Evolutionary conservation across 352 stramenopile genomes (phyloP).

Genomic region (Phytophthora hybrid): DNA sequence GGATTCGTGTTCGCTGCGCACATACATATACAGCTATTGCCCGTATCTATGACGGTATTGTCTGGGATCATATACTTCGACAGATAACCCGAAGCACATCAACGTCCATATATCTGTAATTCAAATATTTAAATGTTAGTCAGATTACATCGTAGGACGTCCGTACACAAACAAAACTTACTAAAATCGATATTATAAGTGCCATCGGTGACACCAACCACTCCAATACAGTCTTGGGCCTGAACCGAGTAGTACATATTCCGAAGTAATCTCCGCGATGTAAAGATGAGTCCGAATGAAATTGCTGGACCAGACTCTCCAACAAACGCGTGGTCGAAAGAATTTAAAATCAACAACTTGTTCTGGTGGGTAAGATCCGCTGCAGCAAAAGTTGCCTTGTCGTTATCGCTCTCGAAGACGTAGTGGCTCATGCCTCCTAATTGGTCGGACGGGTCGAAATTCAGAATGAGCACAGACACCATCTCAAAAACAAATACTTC

Average conservation of each 20-base stretch:
- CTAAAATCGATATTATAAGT: slow-evolving; percentile 2
- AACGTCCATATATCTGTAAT: slow-evolving; percentile 2
- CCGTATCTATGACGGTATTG: not conserved
- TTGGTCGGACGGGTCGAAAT: too few relatives aligned
- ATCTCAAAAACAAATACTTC: too few relatives aligned
- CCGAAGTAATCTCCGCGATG: not conserved
- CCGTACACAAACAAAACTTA: not conserved
- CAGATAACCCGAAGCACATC: not conserved
- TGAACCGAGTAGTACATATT: not conserved
- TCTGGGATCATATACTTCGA: not conserved
- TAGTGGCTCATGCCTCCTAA: too few relatives aligned
- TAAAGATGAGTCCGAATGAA: slow-evolving; percentile 4
- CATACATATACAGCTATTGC: not conserved
- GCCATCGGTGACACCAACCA: not conserved
- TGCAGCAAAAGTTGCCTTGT: too few relatives aligned
- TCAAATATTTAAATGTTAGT: too few relatives aligned
- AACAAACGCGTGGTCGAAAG: slow-evolving; percentile 2
- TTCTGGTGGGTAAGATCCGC: not conserved
- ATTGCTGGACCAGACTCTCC: not conserved
- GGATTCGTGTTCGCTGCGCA: slow-evolving; percentile 6
- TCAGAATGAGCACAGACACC: too few relatives aligned
- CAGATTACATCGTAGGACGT: too few relatives aligned
- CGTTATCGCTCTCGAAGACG: too few relatives aligned
- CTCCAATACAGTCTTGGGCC: not conserved
- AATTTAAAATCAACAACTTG: not conserved